Conservation (phyloP, 495 filamentous ascomycete species). For the Hyaloscypha hepaticicola region DNA sequence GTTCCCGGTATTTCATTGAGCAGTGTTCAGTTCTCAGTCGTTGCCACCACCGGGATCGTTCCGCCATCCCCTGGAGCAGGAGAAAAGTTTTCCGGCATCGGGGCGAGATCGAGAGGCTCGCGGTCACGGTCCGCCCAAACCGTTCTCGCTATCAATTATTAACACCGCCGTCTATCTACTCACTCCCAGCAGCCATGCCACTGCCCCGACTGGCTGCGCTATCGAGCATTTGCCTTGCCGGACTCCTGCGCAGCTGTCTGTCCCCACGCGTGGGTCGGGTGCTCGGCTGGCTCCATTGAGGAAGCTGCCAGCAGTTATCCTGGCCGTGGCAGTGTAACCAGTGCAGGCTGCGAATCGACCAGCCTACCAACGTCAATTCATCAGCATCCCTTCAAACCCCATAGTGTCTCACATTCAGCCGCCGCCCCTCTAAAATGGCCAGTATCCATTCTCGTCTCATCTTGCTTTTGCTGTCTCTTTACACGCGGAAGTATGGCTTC, state of each 20-base stretch:
- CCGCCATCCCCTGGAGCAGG: slow-evolving; percentile 7
- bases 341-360: slow-evolving; percentile 4
- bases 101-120: slow-evolving; percentile 14
- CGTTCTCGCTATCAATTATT: slow-evolving; percentile 15
- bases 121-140: slow-evolving; percentile 25
- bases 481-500: slow-evolving; percentile 21
- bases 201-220: background rate
- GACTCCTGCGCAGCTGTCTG: background rate
- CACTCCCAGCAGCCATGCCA: background rate
- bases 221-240: background rate
- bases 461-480: slow-evolving; percentile 10
- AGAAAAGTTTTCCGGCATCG: slow-evolving; percentile 1
- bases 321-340: slow-evolving; percentile 8
- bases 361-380: slow-evolving; percentile 25
- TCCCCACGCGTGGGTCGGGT: slow-evolving; percentile 13
- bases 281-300: slow-evolving; percentile 19
- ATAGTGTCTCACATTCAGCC: slow-evolving; percentile 28
- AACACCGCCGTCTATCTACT: background rate
- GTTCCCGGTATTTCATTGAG: background rate
- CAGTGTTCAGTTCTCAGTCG: background rate
- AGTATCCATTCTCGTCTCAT: slow-evolving; percentile 22
- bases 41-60: slow-evolving; percentile 12
- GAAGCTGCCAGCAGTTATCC: background rate
- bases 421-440: slow-evolving; percentile 13
- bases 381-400: slow-evolving; percentile 22